Conservation (phyloP, 768 basidiomycete species). For the Gloeostereum incarnatum region DNA sequence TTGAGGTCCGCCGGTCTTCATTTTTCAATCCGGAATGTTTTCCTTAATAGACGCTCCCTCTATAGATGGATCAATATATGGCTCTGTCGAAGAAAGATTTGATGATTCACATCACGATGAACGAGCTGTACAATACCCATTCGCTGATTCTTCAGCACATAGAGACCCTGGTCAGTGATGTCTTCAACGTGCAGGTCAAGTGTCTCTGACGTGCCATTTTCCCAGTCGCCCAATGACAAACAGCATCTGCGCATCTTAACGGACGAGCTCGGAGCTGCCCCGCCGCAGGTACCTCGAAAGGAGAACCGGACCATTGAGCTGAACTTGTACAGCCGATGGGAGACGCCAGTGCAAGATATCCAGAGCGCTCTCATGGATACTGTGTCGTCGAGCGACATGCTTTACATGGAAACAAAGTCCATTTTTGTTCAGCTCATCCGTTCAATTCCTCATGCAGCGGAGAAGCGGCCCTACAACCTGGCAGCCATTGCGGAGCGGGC, state of each 20-base stretch:
- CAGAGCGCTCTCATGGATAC: slow-evolving; percentile 96
- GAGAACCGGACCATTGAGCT: slow-evolving; percentile 94
- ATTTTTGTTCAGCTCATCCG: slow-evolving; percentile 98
- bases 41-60: too few species aligned
- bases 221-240: slow-evolving; percentile 92
- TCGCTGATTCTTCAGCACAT: slow-evolving; percentile 92
- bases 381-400: slow-evolving; percentile 95
- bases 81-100: slow-evolving; percentile 98
- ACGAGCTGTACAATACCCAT: slow-evolving; percentile 99
- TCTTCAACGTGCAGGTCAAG: not conserved
- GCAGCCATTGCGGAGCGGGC: slow-evolving; percentile 86
- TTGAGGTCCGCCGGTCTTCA: slow-evolving; percentile 58
- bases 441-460: slow-evolving; percentile 77
- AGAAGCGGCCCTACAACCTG: slow-evolving; percentile 86
- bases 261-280: slow-evolving; percentile 92
- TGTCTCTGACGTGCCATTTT: slow-evolving; percentile 4
- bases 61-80: slow-evolving; percentile 99
- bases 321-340: slow-evolving; percentile 94
- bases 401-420: slow-evolving; percentile 99
- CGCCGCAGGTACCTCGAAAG: slow-evolving; percentile 93
- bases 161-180: slow-evolving; percentile 71
- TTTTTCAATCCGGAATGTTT: not conserved
- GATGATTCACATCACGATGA: slow-evolving; percentile 96
- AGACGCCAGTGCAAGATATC: slow-evolving; percentile 97
- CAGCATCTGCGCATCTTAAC: slow-evolving; percentile 94